These are phyloP conservation scores for Pleurostoma richardsiae DNA, from an alignment of 2,329 filamentous ascomycete genomes.

Conservation along the genomic window DNA sequence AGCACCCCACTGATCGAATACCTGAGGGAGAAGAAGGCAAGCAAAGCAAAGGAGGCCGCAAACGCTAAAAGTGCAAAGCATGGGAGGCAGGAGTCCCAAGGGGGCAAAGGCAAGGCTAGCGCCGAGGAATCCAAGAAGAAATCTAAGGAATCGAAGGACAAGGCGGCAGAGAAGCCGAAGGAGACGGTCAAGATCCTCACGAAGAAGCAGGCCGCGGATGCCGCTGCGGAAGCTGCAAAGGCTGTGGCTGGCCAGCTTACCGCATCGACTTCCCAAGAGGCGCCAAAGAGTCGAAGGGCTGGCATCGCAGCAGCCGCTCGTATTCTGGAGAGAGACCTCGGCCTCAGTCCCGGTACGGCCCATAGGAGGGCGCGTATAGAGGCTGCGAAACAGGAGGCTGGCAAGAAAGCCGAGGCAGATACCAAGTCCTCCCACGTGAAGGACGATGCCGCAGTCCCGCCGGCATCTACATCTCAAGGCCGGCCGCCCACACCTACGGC, in stretches of 20 bases:
- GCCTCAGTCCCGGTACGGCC: constrained; percentile 57
- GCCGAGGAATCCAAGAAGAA: constrained; percentile 46
- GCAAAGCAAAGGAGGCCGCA: constrained; percentile 53
- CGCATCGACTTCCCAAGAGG: constrained; percentile 23
- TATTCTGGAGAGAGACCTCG: constrained; percentile 61
- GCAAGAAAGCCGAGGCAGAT: constrained; percentile 40
- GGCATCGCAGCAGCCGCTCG: constrained; percentile 61
- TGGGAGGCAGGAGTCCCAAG: constrained; percentile 45
- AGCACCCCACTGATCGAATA: constrained; percentile 89
- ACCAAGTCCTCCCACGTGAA: constrained; percentile 32
- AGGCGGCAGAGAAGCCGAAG: constrained; percentile 43
- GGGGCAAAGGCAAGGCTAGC: constrained; percentile 39
- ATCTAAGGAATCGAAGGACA: constrained; percentile 59
- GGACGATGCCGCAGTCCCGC: constrained; percentile 5
- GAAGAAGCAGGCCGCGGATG: constrained; percentile 50
- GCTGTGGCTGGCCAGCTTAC: constrained; percentile 18
- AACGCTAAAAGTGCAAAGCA: constrained; percentile 53
- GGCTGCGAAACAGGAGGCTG: constrained; percentile 32
- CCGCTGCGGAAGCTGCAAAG: constrained; percentile 40
- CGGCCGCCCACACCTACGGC: constrained; percentile 16
- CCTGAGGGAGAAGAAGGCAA: constrained; percentile 87
- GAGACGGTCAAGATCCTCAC: constrained; percentile 60
- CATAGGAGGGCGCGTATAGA: constrained; percentile 56
- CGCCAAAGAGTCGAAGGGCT: constrained; percentile 50
- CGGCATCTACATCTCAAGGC: constrained; percentile 9